Base-by-base conservation (phyloP, 805 yeast genomes). In the Barnettozyma sucrosica region DNA sequence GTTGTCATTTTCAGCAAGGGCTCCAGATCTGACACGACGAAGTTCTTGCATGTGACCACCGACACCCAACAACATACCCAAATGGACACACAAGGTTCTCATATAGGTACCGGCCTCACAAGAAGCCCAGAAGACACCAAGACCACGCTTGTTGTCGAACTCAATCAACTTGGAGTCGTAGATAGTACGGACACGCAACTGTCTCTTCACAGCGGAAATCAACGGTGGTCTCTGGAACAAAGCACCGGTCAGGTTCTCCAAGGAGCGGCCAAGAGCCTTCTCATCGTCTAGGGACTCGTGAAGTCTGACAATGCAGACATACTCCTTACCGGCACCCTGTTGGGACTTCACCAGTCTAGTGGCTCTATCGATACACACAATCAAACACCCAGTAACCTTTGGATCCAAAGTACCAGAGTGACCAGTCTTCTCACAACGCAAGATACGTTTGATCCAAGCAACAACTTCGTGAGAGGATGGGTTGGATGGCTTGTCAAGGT, bases 31-130 rank as follows among this genome's bases (percentile, higher is more conserved):
- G 54, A 93, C 99, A 78, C 99, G 90, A 75, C 99, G 89, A 63
- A 93, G 83, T 74, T 93, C 99, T 79, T 93, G 99, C 99, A 93
- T 93, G 75, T 93, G 99, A 59, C 98, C 99, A 69, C 99, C 99
- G 58, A 89, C 97, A 63, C 98, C 97, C 57, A 93, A 77, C 51
- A 93, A 77, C 96, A 93, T 90, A 74, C 99, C 99, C 63, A 93
- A 75, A 71, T 93, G 99, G 49, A 93, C 99, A 84, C 99, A 93
- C 61, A 93, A 75, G 44, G 99, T 93, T 80, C 99, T 86, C 97
- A 93, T 93, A 74, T 93, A 93, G 51, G 99, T 93, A 73, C 99
- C 99, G 52, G 99, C 99, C 76, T 93, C 99, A 79, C 99, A 93
- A 37, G 96, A 86, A 51, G 98, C 99, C 99, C 99, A 93, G 76